A percentile compares a stretch with the other conserved stretches of the same genome.
Conservation (phyloP, 1,139 yeast genomes). For the Kazachstania sp. region DNA sequence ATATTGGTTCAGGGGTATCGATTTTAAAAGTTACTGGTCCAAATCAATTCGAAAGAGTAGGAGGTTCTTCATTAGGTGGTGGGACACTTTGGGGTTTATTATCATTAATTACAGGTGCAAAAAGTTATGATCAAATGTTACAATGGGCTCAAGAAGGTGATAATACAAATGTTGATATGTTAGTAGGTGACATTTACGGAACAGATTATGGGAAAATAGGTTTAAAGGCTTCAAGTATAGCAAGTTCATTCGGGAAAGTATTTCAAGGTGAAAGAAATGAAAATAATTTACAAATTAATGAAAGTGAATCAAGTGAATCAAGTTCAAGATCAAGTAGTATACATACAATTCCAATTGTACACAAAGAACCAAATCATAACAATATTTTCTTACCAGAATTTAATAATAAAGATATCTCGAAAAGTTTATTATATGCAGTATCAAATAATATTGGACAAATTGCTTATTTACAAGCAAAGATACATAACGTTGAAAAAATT, state of each 20-base stretch:
- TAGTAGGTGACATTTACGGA: conserved; percentile 96
- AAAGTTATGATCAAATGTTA: conserved; percentile 88
- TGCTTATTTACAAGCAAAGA: conserved; percentile 86
- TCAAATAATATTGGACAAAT: conserved; percentile 96
- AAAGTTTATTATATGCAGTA: conserved; percentile 77
- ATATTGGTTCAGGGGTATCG: conserved; percentile 95
- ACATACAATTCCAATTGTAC: conserved; percentile 4
- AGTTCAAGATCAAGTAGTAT: too few relatives aligned
- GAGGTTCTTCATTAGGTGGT: conserved; percentile 97
- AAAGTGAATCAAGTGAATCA: too few relatives aligned
- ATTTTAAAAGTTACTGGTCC: conserved; percentile 83
- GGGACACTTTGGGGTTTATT: conserved; percentile 96
- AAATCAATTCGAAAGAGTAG: conserved; percentile 66
- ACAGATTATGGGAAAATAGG: conserved; percentile 83
- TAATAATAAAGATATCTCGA: conserved; percentile 62
- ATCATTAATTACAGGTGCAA: conserved; percentile 78
- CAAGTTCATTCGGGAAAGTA: conserved; percentile 94
- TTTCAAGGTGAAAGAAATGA: conserved; percentile 50
- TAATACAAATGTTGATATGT: conserved; percentile 83
- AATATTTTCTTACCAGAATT: conserved; percentile 13
- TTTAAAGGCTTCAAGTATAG: conserved; percentile 80
- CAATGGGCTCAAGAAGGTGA: conserved; percentile 86
- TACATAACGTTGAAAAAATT: conserved; percentile 72
- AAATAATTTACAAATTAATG: neutral
- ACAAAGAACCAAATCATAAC: conserved; percentile 20